Base-by-base conservation (phyloP, 495 filamentous ascomycete genomes). In the Astrothelium macrocarpum region DNA sequence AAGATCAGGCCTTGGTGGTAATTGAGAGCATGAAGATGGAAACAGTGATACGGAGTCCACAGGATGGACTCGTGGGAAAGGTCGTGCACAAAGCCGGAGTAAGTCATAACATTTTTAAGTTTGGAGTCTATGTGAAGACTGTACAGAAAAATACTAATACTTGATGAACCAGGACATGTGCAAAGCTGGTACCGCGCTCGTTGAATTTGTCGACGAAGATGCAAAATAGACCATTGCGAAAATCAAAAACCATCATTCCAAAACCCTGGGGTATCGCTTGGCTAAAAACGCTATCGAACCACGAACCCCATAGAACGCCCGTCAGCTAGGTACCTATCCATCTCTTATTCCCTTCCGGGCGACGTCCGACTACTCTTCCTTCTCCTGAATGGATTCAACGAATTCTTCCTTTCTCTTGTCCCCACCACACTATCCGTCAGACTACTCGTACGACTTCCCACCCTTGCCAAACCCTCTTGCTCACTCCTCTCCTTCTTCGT, bases 21-120 rank as follows among this genome's bases (percentile, higher is more conserved):
- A 95, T 98, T 71, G 94, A 98, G 76, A 97, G 93, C 63, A 98
- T 98, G 94, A 98, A 98, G 82, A 98, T 98, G 94, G 94, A 98
- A 77, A 98, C 91, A 34, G 91, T 95, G 36, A 96, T 98, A 64
- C 81, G 94, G 64, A 92, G 89, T 66, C 94, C 94, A 12, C 85
- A 91, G 58, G 85, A 86, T 66, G 94, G 91, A 7, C 81, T 85
- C 10, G 82, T 98, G 64, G 84, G 85, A 63, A 89, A 83, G 74
- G 78, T 98, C 56, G 90, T 93, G 45, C 91, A 97, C 76, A 81
- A 86, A 73, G 81, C 86, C 78, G 93, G 93, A 72, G 91, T 96
- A 84, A 80, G 89, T 84, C 26, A 26, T 60, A 26, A 26, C 32
- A 26, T 39, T 26, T 59, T 29, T 36, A 18, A 23, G 45, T 32